phyloP scores from a whole-genome alignment of 176 grass and related monocot species.

The Ensete ventricosum region DNA sequence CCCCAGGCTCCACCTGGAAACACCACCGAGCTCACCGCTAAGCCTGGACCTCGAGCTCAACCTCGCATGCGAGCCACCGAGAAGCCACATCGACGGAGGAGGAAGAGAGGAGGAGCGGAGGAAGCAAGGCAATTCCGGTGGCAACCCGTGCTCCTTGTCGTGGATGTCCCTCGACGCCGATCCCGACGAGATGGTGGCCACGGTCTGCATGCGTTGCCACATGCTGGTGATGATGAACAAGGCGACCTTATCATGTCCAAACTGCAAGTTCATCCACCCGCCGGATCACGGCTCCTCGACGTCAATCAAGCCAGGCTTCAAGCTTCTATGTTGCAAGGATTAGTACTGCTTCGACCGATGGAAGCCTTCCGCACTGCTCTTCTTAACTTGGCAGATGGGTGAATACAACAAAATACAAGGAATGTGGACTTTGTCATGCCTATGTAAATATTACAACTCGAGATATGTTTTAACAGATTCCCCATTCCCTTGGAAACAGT shows the following conservation, averaged over 20 bases:
- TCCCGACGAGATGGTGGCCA: constrained; percentile 35
- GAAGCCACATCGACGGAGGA: background rate
- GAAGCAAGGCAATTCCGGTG: background rate
- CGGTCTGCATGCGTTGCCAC: constrained; percentile 39
- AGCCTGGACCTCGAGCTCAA: constrained; percentile 13
- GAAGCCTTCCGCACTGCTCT: too few relatives aligned
- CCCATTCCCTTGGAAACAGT: too few relatives aligned
- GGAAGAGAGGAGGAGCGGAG: background rate
- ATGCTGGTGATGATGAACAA: constrained; percentile 48
- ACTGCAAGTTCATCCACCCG: constrained; percentile 44
- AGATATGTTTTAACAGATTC: too few relatives aligned
- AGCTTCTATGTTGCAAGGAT: constrained; percentile 70
- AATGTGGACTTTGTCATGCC: too few relatives aligned
- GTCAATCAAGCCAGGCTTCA: constrained; percentile 48
- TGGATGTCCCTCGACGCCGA: background rate
- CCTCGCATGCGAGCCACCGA: background rate
- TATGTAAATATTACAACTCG: too few relatives aligned
- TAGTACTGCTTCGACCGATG: background rate
- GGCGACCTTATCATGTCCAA: constrained; percentile 27
- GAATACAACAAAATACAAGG: too few relatives aligned
- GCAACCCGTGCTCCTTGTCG: background rate
- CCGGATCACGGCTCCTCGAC: constrained; percentile 7
- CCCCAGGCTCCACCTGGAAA: background rate
- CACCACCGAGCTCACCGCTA: background rate
- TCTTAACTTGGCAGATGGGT: too few relatives aligned